Conservation (phyloP, 148 eudicot genomes). For the Diospyros kaki region DNA sequence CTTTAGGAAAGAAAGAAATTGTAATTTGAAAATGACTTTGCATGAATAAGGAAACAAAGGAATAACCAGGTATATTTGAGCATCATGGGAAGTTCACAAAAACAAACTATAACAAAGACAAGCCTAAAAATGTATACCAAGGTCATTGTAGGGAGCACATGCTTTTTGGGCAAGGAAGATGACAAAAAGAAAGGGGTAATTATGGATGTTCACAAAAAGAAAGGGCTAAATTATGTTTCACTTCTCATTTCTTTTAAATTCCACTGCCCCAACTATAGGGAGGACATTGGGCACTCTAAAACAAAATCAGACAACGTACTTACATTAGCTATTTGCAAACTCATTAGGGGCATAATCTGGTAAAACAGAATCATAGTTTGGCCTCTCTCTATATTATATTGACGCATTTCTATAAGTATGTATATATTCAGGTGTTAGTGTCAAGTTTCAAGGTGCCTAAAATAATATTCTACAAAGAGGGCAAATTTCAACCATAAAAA, state of each 20-base stretch:
- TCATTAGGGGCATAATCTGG: not conserved
- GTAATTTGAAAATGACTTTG: not conserved
- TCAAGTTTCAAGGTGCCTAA: not conserved
- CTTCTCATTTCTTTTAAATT: not conserved
- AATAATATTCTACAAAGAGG: not conserved
- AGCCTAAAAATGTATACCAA: too few species aligned
- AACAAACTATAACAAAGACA: too few species aligned
- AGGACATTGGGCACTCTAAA: not conserved
- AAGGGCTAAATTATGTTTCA: too few species aligned
- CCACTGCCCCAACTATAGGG: not conserved
- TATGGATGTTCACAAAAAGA: too few species aligned
- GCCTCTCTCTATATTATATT: not conserved
- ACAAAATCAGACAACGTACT: not conserved
- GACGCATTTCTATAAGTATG: too few species aligned
- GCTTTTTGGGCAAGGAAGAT: too few species aligned
- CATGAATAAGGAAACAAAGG: not conserved
- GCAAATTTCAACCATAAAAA: not conserved
- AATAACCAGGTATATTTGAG: not conserved
- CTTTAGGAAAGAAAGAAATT: slow-evolving; percentile 27
- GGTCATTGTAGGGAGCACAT: too few species aligned
- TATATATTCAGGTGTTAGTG: not conserved
- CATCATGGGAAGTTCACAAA: too few species aligned
- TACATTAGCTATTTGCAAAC: not conserved
- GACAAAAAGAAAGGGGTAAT: too few species aligned
- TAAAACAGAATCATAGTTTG: not conserved